A percentile compares a stretch with the other conserved stretches of the same genome.
phyloP scores from a whole-genome alignment of 768 basidiomycete genomes.

The Tylopilus vinaceipallidus region DNA sequence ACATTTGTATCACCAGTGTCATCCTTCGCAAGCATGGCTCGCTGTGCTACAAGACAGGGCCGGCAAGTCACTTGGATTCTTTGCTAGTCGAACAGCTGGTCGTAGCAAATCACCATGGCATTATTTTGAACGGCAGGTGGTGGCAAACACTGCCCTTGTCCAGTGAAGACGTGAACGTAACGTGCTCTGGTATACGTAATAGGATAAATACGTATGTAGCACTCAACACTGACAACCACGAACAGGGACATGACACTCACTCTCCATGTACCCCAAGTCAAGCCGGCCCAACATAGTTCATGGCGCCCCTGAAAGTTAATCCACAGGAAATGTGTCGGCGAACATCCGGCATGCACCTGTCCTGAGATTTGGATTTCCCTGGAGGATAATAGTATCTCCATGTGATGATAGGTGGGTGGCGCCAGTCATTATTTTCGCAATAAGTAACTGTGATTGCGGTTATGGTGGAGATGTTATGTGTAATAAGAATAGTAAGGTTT shows the following conservation, averaged over 20 bases:
- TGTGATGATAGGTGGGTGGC: background rate
- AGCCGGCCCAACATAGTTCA: background rate
- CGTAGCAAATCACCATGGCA: no score
- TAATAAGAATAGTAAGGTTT: background rate
- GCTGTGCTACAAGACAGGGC: no score
- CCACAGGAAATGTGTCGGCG: background rate
- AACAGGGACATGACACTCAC: background rate
- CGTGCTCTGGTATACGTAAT: background rate
- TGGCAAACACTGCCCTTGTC: background rate
- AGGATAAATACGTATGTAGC: background rate
- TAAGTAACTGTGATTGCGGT: background rate
- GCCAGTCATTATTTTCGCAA: background rate
- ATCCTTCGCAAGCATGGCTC: no score
- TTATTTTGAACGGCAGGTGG: no score
- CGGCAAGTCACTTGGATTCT: background rate
- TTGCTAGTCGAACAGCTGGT: no score
- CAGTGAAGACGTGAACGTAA: background rate
- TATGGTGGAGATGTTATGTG: constrained; percentile 5
- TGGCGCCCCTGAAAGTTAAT: background rate
- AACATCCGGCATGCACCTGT: background rate
- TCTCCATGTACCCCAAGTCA: background rate
- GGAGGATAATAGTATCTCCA: constrained; percentile 1
- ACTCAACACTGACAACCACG: background rate
- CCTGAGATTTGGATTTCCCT: background rate
- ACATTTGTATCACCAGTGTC: no score